These are phyloP conservation scores for Sistotremastrum niveocremeum DNA, from an alignment of 768 basidiomycete genomes.

Conservation along the genomic window DNA sequence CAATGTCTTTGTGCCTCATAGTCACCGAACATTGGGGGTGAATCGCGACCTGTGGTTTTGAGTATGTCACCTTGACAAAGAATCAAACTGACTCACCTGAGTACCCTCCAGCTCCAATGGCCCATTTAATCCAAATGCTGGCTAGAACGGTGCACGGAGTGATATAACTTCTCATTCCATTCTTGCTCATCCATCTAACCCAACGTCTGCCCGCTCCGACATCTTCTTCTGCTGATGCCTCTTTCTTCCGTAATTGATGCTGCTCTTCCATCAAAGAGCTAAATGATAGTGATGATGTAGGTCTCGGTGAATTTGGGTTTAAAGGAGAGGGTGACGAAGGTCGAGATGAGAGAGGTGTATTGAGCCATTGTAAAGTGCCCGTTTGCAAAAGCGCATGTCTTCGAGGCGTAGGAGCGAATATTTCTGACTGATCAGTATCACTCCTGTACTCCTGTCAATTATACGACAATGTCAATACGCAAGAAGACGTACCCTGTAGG, in stretches of 20 bases:
- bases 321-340: slow-evolving; percentile 29
- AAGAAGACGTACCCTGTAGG: too few relatives aligned
- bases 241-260: slow-evolving; percentile 6
- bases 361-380: slow-evolving; percentile 50
- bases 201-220: slow-evolving; percentile 42
- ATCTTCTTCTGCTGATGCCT: slow-evolving; percentile 11
- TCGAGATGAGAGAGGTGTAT: slow-evolving; percentile 30
- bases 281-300: slow-evolving; percentile 23
- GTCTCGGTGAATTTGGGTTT: slow-evolving; percentile 15
- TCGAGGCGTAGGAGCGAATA: slow-evolving; percentile 53
- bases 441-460: too few relatives aligned
- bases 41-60: slow-evolving; percentile 36
- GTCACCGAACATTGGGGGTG: slow-evolving; percentile 81
- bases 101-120: slow-evolving; percentile 63
- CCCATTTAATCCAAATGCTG: slow-evolving; percentile 49
- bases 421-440: slow-evolving; percentile 24
- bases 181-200: slow-evolving; percentile 72
- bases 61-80: neutral
- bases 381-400: slow-evolving; percentile 45
- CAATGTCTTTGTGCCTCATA: slow-evolving; percentile 92
- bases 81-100: slow-evolving; percentile 40
- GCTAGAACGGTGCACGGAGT: slow-evolving; percentile 40
- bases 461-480: too few relatives aligned
- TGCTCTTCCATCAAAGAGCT: slow-evolving; percentile 29
- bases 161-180: slow-evolving; percentile 44